Base-by-base conservation (phyloP, 305 asterid genomes). In the Petunia hybrid region DNA sequence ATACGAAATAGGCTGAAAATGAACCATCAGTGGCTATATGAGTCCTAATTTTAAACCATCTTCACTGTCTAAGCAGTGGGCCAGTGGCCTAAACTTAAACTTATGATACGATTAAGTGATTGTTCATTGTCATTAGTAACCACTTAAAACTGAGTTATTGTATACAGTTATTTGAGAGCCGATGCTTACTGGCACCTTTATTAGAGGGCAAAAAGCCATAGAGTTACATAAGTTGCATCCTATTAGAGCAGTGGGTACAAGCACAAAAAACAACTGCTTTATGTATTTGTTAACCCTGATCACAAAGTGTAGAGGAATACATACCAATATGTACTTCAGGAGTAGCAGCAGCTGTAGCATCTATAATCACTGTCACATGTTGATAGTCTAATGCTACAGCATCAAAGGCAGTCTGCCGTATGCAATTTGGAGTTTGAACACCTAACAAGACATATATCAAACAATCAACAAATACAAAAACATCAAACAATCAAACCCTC, bases 371-470 rank as follows among this genome's bases (percentile, higher is more conserved):
- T 1, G 90, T 89, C 38, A 95, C 97, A 6, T 80, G 79, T 45
- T 82, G 87, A 85, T 89, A 95, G 84, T 93, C 94, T 87, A 93
- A 78, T n/a, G 94, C 91, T 14, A 93, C 95, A 0, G 99, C 95
- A 83, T 95, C 99, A 83, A 90, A 93, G 70, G 89, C 98, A 48
- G 97, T 93, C 80, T 95, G 97, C 41, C 98, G 80, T 74, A 95
- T 86, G 84, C 97, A 95, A 59, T 95, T 95, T 80, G 99, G 99
- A 81, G 98, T 93, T 90, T 95, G 99, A 80, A 93, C 99, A 68
- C 99, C 99, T 94, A 81, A 80, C 3, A 65, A 61, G 42, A 13
- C 10, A 82, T 65, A 56, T 22, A 67, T 14, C 46, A n/a, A 45
- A 39, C 76, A 57, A 45, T 69, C 39, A 3, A 69, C 53, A 3